phyloP scores from a whole-genome alignment of 176 grass and related monocot genomes.

The Canna indica region DNA sequence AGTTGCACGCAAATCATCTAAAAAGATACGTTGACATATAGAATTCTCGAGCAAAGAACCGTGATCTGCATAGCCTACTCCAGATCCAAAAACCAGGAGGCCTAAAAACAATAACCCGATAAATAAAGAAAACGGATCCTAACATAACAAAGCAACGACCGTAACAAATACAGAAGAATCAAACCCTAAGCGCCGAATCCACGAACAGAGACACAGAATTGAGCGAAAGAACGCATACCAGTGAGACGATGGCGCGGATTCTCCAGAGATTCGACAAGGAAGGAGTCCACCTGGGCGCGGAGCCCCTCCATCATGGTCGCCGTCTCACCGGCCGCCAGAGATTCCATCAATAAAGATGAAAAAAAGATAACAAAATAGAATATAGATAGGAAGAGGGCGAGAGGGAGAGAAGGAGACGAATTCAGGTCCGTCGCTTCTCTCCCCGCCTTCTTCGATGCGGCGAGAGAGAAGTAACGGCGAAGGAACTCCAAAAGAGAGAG shows the following conservation, averaged over 20 bases:
- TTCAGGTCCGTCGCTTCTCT: conserved; percentile 27
- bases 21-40: neutral
- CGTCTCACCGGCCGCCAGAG: conserved; percentile 12
- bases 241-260: conserved; percentile 68
- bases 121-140: neutral
- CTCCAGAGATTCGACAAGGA: conserved; percentile 60
- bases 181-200: conserved; percentile 10
- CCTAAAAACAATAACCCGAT: neutral
- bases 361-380: neutral
- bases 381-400: neutral
- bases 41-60: neutral
- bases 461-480: neutral
- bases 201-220: neutral
- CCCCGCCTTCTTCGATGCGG: conserved; percentile 18
- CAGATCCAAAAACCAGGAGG: neutral
- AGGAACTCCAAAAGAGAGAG: neutral
- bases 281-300: conserved; percentile 36
- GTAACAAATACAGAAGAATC: neutral
- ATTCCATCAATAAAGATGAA: conserved; percentile 25
- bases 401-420: conserved; percentile 29
- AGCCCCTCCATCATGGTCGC: conserved; percentile 14
- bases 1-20: neutral
- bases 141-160: neutral
- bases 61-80: neutral
- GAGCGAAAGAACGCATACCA: conserved; percentile 24